Evolutionary conservation across 345 rosid species (phyloP).

Genomic region (Tarenaya hassleriana): DNA sequence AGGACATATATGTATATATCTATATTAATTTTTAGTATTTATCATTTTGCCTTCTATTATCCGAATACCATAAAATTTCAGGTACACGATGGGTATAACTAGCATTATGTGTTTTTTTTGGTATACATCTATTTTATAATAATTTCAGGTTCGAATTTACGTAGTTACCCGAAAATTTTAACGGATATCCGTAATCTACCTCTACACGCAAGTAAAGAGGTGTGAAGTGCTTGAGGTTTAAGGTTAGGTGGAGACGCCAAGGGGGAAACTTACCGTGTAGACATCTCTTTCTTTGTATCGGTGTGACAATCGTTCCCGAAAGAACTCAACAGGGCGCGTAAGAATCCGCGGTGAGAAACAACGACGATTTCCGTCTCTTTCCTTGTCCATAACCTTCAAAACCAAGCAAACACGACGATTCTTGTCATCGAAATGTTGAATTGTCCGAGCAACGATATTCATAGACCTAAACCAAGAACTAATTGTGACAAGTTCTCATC

Average conservation of each 20-base stretch:
- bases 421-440: background rate
- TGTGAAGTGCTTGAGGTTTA: too few relatives aligned
- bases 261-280: conserved; percentile 59
- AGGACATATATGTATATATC: too few relatives aligned
- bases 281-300: conserved; percentile 46
- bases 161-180: background rate
- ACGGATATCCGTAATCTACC: too few relatives aligned
- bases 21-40: too few relatives aligned
- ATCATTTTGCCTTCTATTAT: too few relatives aligned
- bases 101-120: too few relatives aligned
- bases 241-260: background rate
- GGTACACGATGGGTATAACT: too few relatives aligned
- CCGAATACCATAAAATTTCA: too few relatives aligned
- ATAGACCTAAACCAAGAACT: conserved; percentile 2
- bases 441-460: background rate
- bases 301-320: conserved; percentile 52
- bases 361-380: conserved; percentile 77
- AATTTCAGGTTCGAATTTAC: conserved; percentile 5
- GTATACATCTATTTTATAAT: too few relatives aligned
- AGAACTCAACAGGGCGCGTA: conserved; percentile 45
- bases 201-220: too few relatives aligned
- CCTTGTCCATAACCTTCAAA: conserved; percentile 65
- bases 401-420: background rate
- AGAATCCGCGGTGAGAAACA: conserved; percentile 74
- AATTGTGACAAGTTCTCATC: background rate